Percentiles rank a stretch among this genome's conserved stretches.
These are phyloP conservation scores for Tulasnella calospora DNA, from an alignment of 768 basidiomycete species.

Conservation along the genomic window DNA sequence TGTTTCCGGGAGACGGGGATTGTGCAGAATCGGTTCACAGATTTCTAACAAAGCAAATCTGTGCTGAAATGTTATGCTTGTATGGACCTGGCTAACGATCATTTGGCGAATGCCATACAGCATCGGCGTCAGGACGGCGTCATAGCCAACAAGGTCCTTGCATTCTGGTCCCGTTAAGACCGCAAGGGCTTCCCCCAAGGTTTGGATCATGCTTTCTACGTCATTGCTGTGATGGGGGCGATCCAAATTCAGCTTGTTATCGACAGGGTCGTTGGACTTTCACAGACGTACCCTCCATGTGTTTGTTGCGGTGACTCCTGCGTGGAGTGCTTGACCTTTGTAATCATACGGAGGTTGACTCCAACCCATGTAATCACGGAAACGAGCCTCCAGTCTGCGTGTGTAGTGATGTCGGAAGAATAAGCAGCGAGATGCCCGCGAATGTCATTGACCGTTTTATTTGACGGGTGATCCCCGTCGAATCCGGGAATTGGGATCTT, in stretches of 20 bases:
- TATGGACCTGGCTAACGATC: background rate
- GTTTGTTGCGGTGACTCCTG: background rate
- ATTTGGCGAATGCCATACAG: background rate
- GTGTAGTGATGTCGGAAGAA: too few species aligned
- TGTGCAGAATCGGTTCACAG: background rate
- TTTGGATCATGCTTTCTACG: background rate
- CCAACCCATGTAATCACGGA: too few species aligned
- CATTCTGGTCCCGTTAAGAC: background rate
- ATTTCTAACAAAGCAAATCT: background rate
- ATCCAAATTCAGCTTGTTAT: background rate
- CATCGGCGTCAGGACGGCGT: background rate
- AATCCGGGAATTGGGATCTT: too few species aligned
- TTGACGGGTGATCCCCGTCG: too few species aligned
- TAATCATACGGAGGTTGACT: background rate
- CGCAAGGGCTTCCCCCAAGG: background rate
- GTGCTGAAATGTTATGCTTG: background rate
- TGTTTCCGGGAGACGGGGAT: background rate
- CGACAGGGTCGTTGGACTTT: background rate
- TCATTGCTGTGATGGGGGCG: background rate
- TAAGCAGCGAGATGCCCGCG: too few species aligned
- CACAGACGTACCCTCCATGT: background rate
- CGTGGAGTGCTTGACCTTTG: background rate
- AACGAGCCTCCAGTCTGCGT: too few species aligned
- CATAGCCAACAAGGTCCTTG: background rate
- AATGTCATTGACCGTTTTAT: too few species aligned